Evolutionary conservation across 1,139 yeast species (phyloP), one percentile per base, ranked within the genome.

Genomic region (Taphrina wiesneri): DNA sequence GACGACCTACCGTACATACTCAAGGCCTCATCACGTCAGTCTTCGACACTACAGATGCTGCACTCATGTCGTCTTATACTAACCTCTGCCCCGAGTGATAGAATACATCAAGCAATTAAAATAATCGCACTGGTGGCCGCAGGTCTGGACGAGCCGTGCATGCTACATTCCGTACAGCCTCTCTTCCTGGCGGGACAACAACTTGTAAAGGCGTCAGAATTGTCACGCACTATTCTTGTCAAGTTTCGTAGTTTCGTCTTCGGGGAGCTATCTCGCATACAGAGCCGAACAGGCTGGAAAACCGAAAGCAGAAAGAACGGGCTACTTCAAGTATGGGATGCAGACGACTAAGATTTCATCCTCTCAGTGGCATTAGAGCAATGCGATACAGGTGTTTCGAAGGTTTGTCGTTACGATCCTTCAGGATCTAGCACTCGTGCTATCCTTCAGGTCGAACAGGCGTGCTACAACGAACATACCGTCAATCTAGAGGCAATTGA

Each of bases 131-230:
- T 49, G 23, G 54, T 49, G 13, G 54, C 54, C 4, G 54, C 54
- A n/a, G 54, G 54, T 19, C 36, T 49, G 23, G 54, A 49, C 36
- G 54, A 49, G 54, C 54, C 54, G 26, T 49, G 54, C 26, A 49
- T 49, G 54, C 26, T 49, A 17, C 54, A 49, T 17, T 49, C 36
- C 21, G 54, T 49, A 4, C 54, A 49, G 17, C 54, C 54, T 1
- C 17, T 49, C 15, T 26, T 49, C 54, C 17, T 49, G 17, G 54
- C 54, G 2, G 54, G 54, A 11, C 54, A 49, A 25, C 54, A 49
- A 30, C 19, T 49, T 17, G 15, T 25, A 6, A 28, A 19, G 21
- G 28, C 34, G 11, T 49, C 36, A 13, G 21, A 11, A 7, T 5
- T 49, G 23, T 11, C 36, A 9, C 28, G 26, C 4, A 26, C 34